A percentile compares a stretch with the other conserved stretches of the same genome.
Conservation (phyloP, 2,329 filamentous ascomycete genomes). For the Trichoderma citrinoviride region DNA sequence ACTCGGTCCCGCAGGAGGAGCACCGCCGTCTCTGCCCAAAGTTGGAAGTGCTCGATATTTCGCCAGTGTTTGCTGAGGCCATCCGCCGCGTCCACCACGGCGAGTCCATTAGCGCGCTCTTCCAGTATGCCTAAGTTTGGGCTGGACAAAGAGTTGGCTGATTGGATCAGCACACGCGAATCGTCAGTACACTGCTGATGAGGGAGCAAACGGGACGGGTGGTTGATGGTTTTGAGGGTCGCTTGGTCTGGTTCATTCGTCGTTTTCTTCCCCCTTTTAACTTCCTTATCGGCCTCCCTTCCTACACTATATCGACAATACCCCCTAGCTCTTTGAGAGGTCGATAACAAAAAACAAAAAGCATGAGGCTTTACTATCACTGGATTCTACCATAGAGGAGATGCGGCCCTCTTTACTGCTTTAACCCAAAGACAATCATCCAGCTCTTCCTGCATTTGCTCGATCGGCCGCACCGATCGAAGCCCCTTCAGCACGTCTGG, state of each 20-base stretch:
- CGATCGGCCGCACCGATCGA: not conserved
- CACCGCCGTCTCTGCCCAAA: conserved; percentile 78
- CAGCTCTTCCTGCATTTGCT: not conserved
- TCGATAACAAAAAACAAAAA: not conserved
- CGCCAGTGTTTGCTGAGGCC: conserved; percentile 88
- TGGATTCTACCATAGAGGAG: not conserved
- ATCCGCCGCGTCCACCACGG: conserved; percentile 96
- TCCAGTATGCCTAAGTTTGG: conserved; percentile 44
- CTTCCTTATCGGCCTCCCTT: not conserved
- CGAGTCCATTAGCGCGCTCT: conserved; percentile 94
- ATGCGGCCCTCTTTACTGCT: not conserved
- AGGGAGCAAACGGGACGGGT: not conserved
- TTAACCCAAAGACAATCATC: not conserved
- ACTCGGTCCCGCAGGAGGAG: conserved; percentile 86
- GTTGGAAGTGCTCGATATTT: conserved; percentile 85
- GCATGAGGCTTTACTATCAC: not conserved
- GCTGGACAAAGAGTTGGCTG: not conserved
- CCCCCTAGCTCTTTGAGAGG: not conserved
- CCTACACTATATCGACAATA: not conserved
- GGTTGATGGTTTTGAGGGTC: not conserved
- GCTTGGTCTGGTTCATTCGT: conserved; percentile 1
- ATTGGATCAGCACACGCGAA: conserved; percentile 6
- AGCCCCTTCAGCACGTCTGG: not conserved
- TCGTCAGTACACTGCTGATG: conserved; percentile 2
- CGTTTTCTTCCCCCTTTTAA: not conserved